These are phyloP conservation scores for Crithidia fasciculata DNA, from an alignment of 208 protist species.

Conservation along the genomic window DNA sequence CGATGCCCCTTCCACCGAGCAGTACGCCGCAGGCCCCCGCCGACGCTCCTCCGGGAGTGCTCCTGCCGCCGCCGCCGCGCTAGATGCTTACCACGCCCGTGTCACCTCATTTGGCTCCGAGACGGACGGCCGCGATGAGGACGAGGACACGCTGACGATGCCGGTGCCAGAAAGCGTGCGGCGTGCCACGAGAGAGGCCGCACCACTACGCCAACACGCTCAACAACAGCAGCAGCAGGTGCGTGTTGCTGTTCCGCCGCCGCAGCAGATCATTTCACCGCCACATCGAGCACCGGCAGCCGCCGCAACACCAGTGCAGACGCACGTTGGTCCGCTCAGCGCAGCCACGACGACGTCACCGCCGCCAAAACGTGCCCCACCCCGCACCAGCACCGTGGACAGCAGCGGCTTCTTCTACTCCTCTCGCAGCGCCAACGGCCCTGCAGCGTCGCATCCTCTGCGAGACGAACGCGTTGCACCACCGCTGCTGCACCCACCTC, in stretches of 20 bases:
- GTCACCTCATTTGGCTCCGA: constrained; percentile 31
- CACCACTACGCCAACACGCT: background rate
- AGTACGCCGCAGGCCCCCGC: constrained; percentile 14
- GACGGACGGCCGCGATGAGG: constrained; percentile 5
- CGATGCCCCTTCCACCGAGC: constrained; percentile 28
- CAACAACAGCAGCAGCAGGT: background rate
- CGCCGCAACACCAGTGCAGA: background rate
- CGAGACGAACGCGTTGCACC: background rate
- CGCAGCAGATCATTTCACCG: background rate
- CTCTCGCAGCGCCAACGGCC: background rate
- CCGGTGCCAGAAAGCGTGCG: constrained; percentile 8
- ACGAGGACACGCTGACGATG: constrained; percentile 21
- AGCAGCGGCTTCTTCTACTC: constrained; percentile 31
- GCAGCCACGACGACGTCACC: background rate
- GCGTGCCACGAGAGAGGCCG: background rate
- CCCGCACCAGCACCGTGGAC: constrained; percentile 7
- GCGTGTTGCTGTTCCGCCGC: background rate
- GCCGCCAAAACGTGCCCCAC: background rate
- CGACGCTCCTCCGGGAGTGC: background rate
- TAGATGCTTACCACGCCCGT: constrained; percentile 27
- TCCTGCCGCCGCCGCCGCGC: background rate
- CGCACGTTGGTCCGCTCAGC: background rate
- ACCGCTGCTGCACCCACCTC: too few relatives aligned
- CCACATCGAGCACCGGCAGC: background rate
- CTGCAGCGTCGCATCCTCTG: background rate